These are phyloP conservation scores for Mortierella alpina DNA, from an alignment of 192 early-diverging fungal genomes.

Conservation along the genomic window DNA sequence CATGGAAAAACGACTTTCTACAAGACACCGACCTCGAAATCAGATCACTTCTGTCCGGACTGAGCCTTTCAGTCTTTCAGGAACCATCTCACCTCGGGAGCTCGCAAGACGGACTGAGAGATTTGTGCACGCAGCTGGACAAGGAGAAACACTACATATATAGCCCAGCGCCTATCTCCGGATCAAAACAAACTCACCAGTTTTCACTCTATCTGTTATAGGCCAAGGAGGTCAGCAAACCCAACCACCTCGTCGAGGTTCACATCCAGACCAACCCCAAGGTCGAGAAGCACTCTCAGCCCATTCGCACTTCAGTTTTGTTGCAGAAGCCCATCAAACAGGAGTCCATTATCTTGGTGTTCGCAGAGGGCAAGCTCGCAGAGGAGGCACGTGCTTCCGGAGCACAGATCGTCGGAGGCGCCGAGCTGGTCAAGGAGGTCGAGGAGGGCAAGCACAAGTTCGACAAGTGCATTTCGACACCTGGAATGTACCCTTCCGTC, in stretches of 20 bases:
- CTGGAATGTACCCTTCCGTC: slow-evolving; percentile 88
- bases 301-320: slow-evolving; percentile 82
- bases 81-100: not conserved
- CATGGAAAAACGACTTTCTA: too few relatives aligned
- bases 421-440: slow-evolving; percentile 83
- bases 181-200: not conserved
- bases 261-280: slow-evolving; percentile 73
- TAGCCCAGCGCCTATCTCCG: not conserved
- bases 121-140: too few relatives aligned
- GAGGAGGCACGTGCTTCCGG: slow-evolving; percentile 85
- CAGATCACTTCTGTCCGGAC: too few relatives aligned
- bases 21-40: too few relatives aligned
- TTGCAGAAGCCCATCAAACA: slow-evolving; percentile 75
- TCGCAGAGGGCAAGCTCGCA: slow-evolving; percentile 88
- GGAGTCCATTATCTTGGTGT: slow-evolving; percentile 78
- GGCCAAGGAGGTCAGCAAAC: slow-evolving; percentile 77
- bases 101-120: too few relatives aligned
- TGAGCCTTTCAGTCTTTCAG: too few relatives aligned
- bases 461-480: slow-evolving; percentile 89
- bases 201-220: slow-evolving; percentile 9
- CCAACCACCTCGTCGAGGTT: slow-evolving; percentile 70
- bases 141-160: too few relatives aligned
- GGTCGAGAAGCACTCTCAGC: slow-evolving; percentile 82
- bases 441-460: slow-evolving; percentile 64
- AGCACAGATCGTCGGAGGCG: slow-evolving; percentile 85